Percentiles rank a stretch among this genome's conserved stretches.
These are phyloP conservation scores for Puccinia triticina DNA, from an alignment of 1,284 basidiomycete species.

Conservation along the genomic window DNA sequence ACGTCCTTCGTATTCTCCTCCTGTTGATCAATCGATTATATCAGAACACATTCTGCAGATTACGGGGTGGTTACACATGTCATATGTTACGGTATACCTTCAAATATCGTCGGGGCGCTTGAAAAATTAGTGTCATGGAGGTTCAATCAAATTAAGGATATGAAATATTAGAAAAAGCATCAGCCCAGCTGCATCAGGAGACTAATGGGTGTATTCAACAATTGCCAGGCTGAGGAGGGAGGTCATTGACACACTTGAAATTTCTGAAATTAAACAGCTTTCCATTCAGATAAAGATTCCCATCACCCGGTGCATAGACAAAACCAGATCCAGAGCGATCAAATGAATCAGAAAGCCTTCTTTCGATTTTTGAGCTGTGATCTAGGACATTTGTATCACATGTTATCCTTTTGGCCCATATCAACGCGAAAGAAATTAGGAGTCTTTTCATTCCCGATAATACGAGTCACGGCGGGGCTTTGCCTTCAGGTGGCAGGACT, in stretches of 20 bases:
- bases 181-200: background rate
- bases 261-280: conserved; percentile 43
- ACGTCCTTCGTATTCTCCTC: conserved; percentile 33
- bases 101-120: conserved; percentile 25
- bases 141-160: background rate
- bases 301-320: conserved; percentile 36
- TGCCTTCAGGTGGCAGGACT: background rate
- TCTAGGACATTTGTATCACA: background rate
- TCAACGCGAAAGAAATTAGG: background rate
- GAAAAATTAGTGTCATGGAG: background rate
- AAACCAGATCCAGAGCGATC: conserved; percentile 20
- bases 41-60: conserved; percentile 1
- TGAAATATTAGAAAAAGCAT: background rate
- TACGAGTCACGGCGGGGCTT: background rate
- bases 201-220: background rate
- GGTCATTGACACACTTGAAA: conserved; percentile 32
- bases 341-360: background rate
- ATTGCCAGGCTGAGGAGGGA: background rate
- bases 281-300: conserved; percentile 41
- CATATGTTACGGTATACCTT: background rate
- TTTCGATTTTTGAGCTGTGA: background rate
- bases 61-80: background rate
- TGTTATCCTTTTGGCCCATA: background rate
- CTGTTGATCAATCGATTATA: conserved; percentile 3
- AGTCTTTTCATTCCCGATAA: background rate